Conservation (phyloP, 1,284 basidiomycete species). For the Fomitopsis palustris region DNA sequence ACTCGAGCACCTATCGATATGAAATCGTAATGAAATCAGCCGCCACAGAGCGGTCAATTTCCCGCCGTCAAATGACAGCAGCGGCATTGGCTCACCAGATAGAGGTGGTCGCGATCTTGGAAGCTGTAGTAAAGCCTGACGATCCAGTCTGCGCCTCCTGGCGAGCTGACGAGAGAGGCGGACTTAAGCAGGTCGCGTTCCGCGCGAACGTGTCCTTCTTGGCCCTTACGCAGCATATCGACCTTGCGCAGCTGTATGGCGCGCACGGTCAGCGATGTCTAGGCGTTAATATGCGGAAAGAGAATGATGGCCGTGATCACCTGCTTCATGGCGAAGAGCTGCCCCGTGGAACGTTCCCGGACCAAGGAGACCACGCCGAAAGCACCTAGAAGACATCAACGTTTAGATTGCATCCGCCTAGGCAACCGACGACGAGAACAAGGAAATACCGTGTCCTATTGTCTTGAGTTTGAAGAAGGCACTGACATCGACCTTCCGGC, state of each 20-base stretch:
- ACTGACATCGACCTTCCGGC: constrained; percentile 79
- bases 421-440: constrained; percentile 5
- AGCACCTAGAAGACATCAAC: constrained; percentile 52
- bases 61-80: neutral
- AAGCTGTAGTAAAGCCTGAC: constrained; percentile 90
- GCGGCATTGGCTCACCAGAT: constrained; percentile 63
- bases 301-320: constrained; percentile 36
- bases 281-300: constrained; percentile 1
- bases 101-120: constrained; percentile 90
- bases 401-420: constrained; percentile 13
- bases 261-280: neutral
- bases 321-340: constrained; percentile 96
- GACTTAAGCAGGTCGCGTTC: constrained; percentile 87
- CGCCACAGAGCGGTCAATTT: constrained; percentile 22
- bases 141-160: constrained; percentile 85
- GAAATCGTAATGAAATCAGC: constrained; percentile 56
- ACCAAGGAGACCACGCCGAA: constrained; percentile 97
- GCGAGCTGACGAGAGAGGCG: constrained; percentile 67
- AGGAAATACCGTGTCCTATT: constrained; percentile 82
- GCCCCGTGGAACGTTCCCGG: constrained; percentile 73
- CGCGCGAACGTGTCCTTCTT: constrained; percentile 93
- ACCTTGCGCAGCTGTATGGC: constrained; percentile 78
- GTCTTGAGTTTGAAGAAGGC: constrained; percentile 91
- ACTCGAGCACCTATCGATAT: constrained; percentile 75
- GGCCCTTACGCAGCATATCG: constrained; percentile 97